Percentiles rank a stretch among this genome's conserved stretches.
These are phyloP conservation scores for Malassezia japonica DNA, from an alignment of 1,284 basidiomycete species.

Conservation along the genomic window DNA sequence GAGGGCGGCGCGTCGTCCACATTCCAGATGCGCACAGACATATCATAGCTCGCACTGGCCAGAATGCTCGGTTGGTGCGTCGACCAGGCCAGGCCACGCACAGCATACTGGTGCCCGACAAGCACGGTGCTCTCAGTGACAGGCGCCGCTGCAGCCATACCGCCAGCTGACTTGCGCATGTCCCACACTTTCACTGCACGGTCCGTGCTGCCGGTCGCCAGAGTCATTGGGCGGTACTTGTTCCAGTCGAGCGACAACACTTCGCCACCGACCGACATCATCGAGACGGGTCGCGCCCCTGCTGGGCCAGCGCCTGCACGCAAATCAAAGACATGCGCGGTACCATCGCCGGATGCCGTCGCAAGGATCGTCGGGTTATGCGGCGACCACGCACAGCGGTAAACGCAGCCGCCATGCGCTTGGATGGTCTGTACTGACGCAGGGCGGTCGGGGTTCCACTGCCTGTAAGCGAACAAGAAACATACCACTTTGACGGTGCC, in stretches of 20 bases:
- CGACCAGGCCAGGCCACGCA: conserved; percentile 51
- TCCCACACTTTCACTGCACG: conserved; percentile 73
- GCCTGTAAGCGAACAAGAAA: conserved; percentile 16
- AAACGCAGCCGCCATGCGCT: conserved; percentile 73
- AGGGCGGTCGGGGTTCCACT: conserved; percentile 71
- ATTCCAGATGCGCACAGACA: conserved; percentile 77
- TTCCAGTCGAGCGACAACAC: conserved; percentile 77
- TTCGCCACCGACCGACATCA: conserved; percentile 39
- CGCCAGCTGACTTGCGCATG: conserved; percentile 34
- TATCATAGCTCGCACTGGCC: conserved; percentile 82
- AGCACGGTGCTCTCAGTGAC: conserved; percentile 25
- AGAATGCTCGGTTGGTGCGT: conserved; percentile 65
- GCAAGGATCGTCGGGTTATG: conserved; percentile 72
- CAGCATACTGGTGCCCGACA: conserved; percentile 52
- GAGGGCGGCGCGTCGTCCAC: conserved; percentile 23
- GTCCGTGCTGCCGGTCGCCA: conserved; percentile 74
- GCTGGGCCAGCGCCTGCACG: conserved; percentile 15
- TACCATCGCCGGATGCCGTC: conserved; percentile 66
- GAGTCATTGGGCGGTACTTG: conserved; percentile 69
- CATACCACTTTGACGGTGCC: conserved; percentile 75
- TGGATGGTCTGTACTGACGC: conserved; percentile 69
- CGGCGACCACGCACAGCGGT: conserved; percentile 80
- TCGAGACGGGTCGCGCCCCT: conserved; percentile 11
- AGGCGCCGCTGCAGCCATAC: not conserved
- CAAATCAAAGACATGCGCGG: conserved; percentile 36